A percentile compares a stretch with the other conserved stretches of the same genome.
phyloP scores from a whole-genome alignment of 2,329 filamentous ascomycete genomes.

The Beauveria caledonica region DNA sequence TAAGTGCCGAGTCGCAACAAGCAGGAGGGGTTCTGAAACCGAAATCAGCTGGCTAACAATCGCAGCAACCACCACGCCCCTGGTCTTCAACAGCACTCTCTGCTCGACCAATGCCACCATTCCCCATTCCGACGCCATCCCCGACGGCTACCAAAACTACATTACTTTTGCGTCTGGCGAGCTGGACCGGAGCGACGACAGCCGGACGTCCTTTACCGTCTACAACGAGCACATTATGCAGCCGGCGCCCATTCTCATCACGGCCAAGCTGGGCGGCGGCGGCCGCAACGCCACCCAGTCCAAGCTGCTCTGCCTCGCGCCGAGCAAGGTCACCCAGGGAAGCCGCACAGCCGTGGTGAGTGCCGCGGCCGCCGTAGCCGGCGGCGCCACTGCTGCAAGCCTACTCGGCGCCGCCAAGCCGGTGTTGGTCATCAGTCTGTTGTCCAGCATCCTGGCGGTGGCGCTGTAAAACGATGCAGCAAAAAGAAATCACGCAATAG shows the following conservation, averaged over 20 bases:
- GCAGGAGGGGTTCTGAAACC: no score
- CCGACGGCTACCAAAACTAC: conserved; percentile 7
- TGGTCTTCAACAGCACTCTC: conserved; percentile 5
- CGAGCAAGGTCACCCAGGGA: conserved; percentile 4
- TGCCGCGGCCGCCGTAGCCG: background rate
- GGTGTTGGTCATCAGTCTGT: background rate
- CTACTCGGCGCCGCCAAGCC: background rate
- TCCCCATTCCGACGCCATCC: background rate
- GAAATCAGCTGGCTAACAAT: background rate
- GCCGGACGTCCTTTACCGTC: background rate
- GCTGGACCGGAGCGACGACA: background rate
- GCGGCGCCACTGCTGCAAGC: background rate
- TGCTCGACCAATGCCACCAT: conserved; percentile 8
- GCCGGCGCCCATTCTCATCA: conserved; percentile 8
- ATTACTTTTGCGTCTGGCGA: background rate
- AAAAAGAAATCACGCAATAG: no score
- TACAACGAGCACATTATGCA: conserved; percentile 4
- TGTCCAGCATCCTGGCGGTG: background rate
- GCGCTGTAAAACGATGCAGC: background rate
- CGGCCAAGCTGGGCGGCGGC: background rate
- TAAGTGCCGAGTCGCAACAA: background rate
- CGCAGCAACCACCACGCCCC: background rate
- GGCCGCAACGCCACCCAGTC: background rate
- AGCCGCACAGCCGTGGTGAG: background rate
- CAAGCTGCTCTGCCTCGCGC: conserved; percentile 9